Conservation (phyloP, 345 rosid species). For the Gossypium anomalum region DNA sequence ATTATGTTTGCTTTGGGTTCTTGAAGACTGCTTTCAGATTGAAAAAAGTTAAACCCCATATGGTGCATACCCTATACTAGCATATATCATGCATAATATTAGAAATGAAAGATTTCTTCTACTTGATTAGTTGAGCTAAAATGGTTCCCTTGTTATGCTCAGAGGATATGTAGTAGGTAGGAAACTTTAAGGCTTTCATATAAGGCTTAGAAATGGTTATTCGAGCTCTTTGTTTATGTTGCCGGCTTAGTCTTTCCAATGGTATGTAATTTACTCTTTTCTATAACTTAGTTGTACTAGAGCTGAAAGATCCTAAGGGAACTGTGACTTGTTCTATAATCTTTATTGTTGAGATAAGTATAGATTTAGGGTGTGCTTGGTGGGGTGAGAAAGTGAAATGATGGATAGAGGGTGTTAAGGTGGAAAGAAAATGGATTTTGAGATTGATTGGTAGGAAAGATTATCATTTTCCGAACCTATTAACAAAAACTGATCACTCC, state of each 20-base stretch:
- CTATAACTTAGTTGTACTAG: background rate
- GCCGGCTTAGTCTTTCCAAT: background rate
- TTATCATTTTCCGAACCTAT: background rate
- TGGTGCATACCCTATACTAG: background rate
- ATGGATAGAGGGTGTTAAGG: background rate
- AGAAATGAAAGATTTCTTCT: background rate
- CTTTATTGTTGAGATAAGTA: background rate
- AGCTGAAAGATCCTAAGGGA: background rate
- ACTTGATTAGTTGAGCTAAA: background rate
- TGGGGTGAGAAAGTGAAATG: background rate
- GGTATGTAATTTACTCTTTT: conserved; percentile 3
- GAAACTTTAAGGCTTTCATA: conserved; percentile 4
- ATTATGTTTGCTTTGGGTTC: background rate
- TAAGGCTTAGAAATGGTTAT: background rate
- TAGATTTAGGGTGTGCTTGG: background rate
- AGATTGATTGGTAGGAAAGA: background rate
- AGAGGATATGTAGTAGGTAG: background rate
- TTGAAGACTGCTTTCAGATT: conserved; percentile 11
- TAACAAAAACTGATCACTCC: background rate
- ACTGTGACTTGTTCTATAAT: background rate
- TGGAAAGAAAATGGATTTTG: background rate
- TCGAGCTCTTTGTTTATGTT: background rate
- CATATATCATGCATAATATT: background rate
- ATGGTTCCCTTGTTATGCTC: background rate
- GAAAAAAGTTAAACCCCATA: background rate